Evolutionary conservation across 306 rosid genomes (phyloP).

Genomic region (Sesbania bispinosa): DNA sequence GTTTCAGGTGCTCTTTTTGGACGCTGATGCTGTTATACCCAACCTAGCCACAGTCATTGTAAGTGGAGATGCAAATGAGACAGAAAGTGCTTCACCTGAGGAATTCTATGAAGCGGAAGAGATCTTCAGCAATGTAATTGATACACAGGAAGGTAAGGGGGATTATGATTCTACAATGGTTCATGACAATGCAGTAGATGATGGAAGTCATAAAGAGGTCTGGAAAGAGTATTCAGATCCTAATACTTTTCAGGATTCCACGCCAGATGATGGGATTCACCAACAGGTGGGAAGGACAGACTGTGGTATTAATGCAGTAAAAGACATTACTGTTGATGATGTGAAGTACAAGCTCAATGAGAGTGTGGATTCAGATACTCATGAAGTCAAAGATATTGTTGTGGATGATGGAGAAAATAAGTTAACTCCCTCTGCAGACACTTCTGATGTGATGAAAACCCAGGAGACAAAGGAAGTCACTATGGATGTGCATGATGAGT

Average conservation of each 20-base stretch:
- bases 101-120: conserved; percentile 98
- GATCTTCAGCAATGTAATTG: conserved; percentile 73
- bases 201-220: conserved; percentile 42
- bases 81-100: conserved; percentile 83
- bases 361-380: conserved; percentile 46
- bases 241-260: conserved; percentile 64
- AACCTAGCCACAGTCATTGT: conserved; percentile 57
- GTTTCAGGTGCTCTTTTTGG: conserved; percentile 94
- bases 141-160: conserved; percentile 60
- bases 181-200: conserved; percentile 38
- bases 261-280: conserved; percentile 51
- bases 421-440: conserved; percentile 35
- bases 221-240: conserved; percentile 83
- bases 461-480: conserved; percentile 49
- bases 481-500: conserved; percentile 36
- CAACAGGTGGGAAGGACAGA: conserved; percentile 43
- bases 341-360: conserved; percentile 59
- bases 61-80: conserved; percentile 60
- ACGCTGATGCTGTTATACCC: conserved; percentile 85
- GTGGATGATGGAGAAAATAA: conserved; percentile 72
- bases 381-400: conserved; percentile 72
- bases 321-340: conserved; percentile 79
- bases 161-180: conserved; percentile 46
- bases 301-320: conserved; percentile 50
- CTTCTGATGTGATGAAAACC: conserved; percentile 35